These are phyloP conservation scores for Trichosanthes truncata DNA, from an alignment of 306 rosid genomes.

Conservation along the genomic window DNA sequence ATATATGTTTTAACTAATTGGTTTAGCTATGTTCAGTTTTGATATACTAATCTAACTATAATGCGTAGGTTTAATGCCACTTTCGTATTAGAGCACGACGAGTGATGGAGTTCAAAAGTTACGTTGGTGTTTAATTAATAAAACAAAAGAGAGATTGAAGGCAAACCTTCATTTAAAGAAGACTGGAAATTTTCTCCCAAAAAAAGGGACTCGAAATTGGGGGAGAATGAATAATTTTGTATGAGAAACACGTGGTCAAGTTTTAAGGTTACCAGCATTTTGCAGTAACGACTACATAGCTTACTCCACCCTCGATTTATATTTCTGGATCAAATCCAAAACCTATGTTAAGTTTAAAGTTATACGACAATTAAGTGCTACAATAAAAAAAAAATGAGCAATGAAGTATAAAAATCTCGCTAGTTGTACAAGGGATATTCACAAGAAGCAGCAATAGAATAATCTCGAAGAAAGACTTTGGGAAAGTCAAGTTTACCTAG, in stretches of 20 bases:
- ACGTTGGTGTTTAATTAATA: neutral
- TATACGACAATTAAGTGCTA: no score
- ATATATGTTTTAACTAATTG: no score
- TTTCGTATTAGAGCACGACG: no score
- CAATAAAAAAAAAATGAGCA: neutral
- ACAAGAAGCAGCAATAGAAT: neutral
- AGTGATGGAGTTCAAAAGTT: neutral
- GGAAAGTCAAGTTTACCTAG: neutral
- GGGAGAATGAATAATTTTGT: neutral
- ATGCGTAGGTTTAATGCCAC: no score
- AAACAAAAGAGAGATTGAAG: neutral
- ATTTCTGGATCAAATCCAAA: no score
- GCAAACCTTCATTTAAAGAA: neutral
- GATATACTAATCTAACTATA: no score
- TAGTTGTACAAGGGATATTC: neutral
- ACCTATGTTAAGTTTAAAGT: no score
- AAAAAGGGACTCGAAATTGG: no score
- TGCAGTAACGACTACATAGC: neutral
- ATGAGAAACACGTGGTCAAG: neutral
- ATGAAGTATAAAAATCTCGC: neutral
- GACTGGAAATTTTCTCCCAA: no score
- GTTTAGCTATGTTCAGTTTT: no score
- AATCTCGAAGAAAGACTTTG: neutral
- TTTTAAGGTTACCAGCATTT: neutral
- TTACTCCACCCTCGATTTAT: neutral